phyloP scores from a whole-genome alignment of 148 eudicot genomes.

The Silene latifolia region DNA sequence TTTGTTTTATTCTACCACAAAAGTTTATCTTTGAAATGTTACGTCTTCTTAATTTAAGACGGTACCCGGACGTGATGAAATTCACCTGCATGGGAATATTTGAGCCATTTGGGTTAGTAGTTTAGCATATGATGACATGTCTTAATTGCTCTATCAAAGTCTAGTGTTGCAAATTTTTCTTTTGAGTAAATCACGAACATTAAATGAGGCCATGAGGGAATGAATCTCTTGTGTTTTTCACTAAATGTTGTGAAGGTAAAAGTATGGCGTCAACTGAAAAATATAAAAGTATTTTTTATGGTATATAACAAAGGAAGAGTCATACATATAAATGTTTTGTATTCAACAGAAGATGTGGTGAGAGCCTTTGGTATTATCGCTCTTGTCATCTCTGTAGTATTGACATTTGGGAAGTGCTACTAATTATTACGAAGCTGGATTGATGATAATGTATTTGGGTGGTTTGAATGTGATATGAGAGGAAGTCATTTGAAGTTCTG shows the following conservation, averaged over 20 bases:
- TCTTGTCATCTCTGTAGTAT: neutral
- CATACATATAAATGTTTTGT: neutral
- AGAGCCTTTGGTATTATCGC: conserved; percentile 5
- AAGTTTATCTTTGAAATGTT: neutral
- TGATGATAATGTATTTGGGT: neutral
- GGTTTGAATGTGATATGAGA: neutral
- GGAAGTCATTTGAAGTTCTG: conserved; percentile 1
- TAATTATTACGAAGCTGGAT: neutral
- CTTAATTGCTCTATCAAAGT: neutral
- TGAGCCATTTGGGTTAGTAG: neutral
- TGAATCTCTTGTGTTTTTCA: neutral
- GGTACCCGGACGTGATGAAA: neutral
- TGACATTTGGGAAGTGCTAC: neutral
- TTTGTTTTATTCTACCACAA: neutral
- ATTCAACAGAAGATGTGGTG: neutral
- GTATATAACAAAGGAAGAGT: neutral
- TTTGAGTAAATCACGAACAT: neutral
- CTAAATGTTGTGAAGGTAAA: neutral
- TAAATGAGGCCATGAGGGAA: too few species aligned
- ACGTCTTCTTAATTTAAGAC: neutral
- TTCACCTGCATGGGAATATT: neutral
- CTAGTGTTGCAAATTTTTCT: neutral
- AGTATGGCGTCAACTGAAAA: neutral
- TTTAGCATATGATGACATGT: too few species aligned
- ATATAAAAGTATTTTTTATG: neutral